Evolutionary conservation across 2,329 filamentous ascomycete species (phyloP), one percentile per base, ranked within the genome.

Genomic region (Talaromyces rugulosus): DNA sequence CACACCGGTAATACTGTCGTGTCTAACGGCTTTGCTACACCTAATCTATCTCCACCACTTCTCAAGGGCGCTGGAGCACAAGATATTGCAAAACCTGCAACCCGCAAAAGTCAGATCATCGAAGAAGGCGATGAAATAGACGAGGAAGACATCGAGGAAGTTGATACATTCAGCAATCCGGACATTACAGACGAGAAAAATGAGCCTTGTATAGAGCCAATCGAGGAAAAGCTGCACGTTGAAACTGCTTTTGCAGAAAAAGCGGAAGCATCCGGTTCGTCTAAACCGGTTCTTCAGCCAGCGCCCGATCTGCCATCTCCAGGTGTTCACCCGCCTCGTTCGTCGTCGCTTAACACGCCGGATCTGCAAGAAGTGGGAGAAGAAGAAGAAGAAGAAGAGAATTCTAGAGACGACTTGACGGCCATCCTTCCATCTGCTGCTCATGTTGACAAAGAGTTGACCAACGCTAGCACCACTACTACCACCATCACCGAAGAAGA

Each of bases 51-150:
- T 23, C 67, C 73, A 7, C 66, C 67, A 28, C 66, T 66, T 23
- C 65, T 67, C 34, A 66, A 61, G 14, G 65, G 69, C 9, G 55
- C 66, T 5, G 66, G 64, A 52, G 66, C 66, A 50, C 72, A 71
- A 23, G 62, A 58, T 11, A 34, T 18, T 5, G 34, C 53, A 14
- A 63, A 63, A 30, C 69, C 75, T 14, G 66, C 66, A 5, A 67
- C 74, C 52, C 68, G 74, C 55, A 77, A 76, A 64, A 78, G 75
- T 60, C 73, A 78, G 60, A 78, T 77, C 36, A 80, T 80, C 30
- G 77, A 79, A 65, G 77, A 79, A 63, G 77, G 78, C 61, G 76
- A 79, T 42, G 78, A 79, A 65, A 65, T 71, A 31, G 74, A 71
- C 28, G 71, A 69, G 12, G 69, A 75, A 64, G 71, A 77, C 27